Base-by-base conservation (phyloP, 1,284 basidiomycete species). In the Chalciporus piperatoides region DNA sequence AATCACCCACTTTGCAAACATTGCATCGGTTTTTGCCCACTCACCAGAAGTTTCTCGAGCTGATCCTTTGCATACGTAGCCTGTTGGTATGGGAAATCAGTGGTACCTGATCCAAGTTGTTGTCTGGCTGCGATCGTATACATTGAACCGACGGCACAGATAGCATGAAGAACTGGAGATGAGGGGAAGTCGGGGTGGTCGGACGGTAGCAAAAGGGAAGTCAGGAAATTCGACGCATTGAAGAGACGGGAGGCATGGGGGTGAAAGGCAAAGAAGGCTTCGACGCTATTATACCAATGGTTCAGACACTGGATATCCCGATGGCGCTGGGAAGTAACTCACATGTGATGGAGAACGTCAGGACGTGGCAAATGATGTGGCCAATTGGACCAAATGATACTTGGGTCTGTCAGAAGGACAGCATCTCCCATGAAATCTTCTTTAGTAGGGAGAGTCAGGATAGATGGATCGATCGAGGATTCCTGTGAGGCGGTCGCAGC, bases 141-240 rank as follows among this genome's bases (percentile, higher is more conserved):
- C 30, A 83, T 69, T 55, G 82, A 83, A 21, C 84, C 83, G 35
- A 85, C 74, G 9, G 86, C 86, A 65, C 86, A 88, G 43, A 92
- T 84, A 6, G 84, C 82, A 63, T 92, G 89, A 3, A 92, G 71
- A 23, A 90, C 64, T 4, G 82, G 76, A 2, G 74, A 58, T 21
- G 77, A 75, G 5, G 89, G 89, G 58, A 90, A 92, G 48, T 81
- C 78, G 1, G 80, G 75, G 58, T 89, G 84, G n/a, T 71, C 78
- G 0, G 83, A 82, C 0, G 83, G 78, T 15, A 88, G 70, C 0
- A 77, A 71, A 28, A 91, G 72, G 1, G 79, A 73, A n/a, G 76
- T 68, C 63, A 87, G 71, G 60, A 92, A 90, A 23, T 75, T 80
- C 1, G 79, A 68, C 2, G 64, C 68, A 64, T 90, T 84, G 56